A percentile compares a stretch with the other conserved stretches of the same genome.
These are phyloP conservation scores for Aspergillus cristatus DNA, from an alignment of 495 filamentous ascomycete genomes.

Conservation along the genomic window DNA sequence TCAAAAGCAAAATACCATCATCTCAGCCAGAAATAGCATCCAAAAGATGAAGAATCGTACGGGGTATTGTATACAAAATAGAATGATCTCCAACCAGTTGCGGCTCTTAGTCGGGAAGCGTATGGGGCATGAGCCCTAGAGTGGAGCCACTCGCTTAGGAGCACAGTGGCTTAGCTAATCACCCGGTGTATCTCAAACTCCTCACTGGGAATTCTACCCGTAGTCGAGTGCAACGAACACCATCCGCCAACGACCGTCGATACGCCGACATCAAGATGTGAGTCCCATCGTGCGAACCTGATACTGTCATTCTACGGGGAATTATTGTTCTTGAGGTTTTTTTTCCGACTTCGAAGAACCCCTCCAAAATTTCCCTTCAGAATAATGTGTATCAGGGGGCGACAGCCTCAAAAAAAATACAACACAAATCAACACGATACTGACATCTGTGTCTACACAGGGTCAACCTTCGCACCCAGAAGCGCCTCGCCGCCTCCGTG, in stretches of 20 bases:
- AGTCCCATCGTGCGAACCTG: conserved; percentile 28
- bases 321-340: conserved; percentile 7
- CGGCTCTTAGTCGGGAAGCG: conserved; percentile 3
- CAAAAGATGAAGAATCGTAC: too few species aligned
- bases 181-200: conserved; percentile 34
- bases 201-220: conserved; percentile 36
- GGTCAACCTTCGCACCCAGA: conserved; percentile 99
- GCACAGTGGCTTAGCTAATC: conserved; percentile 40
- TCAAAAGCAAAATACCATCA: too few species aligned
- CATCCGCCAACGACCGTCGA: conserved; percentile 46
- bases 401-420: too few species aligned
- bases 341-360: conserved; percentile 4
- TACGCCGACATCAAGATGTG: conserved; percentile 49
- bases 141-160: conserved; percentile 37
- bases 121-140: conserved; percentile 25
- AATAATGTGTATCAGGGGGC: too few species aligned
- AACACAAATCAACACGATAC: conserved; percentile 12
- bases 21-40: too few species aligned
- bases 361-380: conserved; percentile 11
- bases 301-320: conserved; percentile 5
- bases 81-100: conserved; percentile 4
- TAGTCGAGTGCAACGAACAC: conserved; percentile 42
- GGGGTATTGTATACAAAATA: too few species aligned
- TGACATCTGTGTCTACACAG: conserved; percentile 45
- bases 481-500: conserved; percentile 97